phyloP scores from a whole-genome alignment of 2,329 filamentous ascomycete genomes.

The Ophiosphaerella herpotricha region DNA sequence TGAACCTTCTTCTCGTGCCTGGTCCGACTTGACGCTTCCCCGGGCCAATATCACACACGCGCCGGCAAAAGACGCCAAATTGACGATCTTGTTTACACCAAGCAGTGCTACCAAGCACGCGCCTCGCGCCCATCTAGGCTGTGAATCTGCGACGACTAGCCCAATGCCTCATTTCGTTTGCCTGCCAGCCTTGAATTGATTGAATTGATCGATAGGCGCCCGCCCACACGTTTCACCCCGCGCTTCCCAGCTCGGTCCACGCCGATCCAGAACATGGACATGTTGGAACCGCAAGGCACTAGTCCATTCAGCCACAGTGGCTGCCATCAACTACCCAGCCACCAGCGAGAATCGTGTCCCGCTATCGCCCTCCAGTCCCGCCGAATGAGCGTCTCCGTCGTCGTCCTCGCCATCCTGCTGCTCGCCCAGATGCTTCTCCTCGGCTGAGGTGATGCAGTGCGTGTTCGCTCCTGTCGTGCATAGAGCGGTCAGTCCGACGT shows the following conservation, averaged over 20 bases:
- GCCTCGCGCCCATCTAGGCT: too few relatives aligned
- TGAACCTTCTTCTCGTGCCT: background rate
- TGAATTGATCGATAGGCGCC: background rate
- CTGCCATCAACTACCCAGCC: constrained; percentile 29
- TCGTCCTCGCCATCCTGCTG: constrained; percentile 34
- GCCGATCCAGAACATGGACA: constrained; percentile 3
- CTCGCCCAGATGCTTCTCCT: constrained; percentile 66
- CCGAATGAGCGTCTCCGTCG: constrained; percentile 13
- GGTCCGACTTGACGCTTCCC: too few relatives aligned
- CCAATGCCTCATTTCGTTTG: constrained; percentile 17
- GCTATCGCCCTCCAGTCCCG: too few relatives aligned
- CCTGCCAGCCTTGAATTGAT: constrained; percentile 3
- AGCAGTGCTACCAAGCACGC: background rate
- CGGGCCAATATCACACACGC: background rate
- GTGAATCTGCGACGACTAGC: too few relatives aligned
- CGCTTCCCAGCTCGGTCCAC: constrained; percentile 1
- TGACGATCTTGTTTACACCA: constrained; percentile 24
- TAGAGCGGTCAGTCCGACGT: constrained; percentile 23
- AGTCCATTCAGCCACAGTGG: too few relatives aligned
- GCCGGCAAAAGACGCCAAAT: constrained; percentile 4
- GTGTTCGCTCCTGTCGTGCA: constrained; percentile 67
- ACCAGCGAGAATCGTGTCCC: constrained; percentile 32
- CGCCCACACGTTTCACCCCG: constrained; percentile 11
- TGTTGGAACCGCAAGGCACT: too few relatives aligned
- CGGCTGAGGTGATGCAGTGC: constrained; percentile 82